Evolutionary conservation across 139 green algal genomes (phyloP).

Genomic region (Coelastrella sp.): DNA sequence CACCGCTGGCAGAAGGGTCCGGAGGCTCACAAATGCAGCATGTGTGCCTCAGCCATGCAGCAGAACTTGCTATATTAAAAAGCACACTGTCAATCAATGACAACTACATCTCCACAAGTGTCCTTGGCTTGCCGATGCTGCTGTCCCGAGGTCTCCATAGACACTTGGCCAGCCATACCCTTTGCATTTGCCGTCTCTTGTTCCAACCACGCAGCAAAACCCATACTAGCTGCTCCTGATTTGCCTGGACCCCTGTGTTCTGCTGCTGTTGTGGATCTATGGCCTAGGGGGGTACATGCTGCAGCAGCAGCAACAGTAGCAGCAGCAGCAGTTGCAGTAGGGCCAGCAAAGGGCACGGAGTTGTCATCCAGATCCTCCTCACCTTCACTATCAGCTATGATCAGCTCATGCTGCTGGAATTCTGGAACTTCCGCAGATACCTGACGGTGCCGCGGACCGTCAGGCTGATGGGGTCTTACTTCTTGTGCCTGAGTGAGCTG

Average conservation of each 20-base stretch:
- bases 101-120: neutral
- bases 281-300: neutral
- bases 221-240: too few relatives aligned
- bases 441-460: too few relatives aligned
- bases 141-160: neutral
- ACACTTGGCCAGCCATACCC: neutral
- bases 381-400: neutral
- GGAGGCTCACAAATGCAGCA: neutral
- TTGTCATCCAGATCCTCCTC: neutral
- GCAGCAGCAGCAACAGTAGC: neutral
- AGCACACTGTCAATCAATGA: neutral
- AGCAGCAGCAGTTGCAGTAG: neutral
- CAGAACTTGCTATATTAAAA: neutral
- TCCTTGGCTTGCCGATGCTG: neutral
- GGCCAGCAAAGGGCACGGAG: neutral
- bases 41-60: neutral
- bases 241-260: too few relatives aligned
- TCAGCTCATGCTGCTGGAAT: neutral
- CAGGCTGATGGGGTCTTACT: too few relatives aligned
- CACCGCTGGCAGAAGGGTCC: neutral
- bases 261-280: neutral
- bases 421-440: neutral
- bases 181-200: neutral
- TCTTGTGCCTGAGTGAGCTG: neutral
- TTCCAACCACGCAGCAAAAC: neutral